Evolutionary conservation across 257 asterid genomes (phyloP).

Genomic region (Asclepias syriaca): DNA sequence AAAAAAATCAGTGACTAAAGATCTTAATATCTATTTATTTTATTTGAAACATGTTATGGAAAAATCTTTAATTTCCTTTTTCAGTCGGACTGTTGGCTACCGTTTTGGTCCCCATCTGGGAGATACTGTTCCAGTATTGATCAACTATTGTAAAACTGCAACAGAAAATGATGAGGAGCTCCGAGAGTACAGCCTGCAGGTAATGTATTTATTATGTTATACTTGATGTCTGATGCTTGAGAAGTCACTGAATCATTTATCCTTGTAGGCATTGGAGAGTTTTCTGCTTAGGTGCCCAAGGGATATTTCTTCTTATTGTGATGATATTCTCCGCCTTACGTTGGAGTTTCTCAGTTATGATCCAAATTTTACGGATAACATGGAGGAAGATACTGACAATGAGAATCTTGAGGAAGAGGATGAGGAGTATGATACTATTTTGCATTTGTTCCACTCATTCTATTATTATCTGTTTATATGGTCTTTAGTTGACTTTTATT

Average conservation of each 20-base stretch:
- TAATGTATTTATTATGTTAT: slow-evolving; percentile 18
- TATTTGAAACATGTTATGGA: background rate
- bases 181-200: slow-evolving; percentile 98
- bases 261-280: slow-evolving; percentile 85
- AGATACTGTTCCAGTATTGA: slow-evolving; percentile 82
- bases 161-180: slow-evolving; percentile 99
- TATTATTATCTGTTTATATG: slow-evolving; percentile 4
- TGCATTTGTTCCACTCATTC: slow-evolving; percentile 17
- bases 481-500: slow-evolving; percentile 26
- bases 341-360: slow-evolving; percentile 91
- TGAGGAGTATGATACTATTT: slow-evolving; percentile 67
- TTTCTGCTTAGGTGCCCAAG: slow-evolving; percentile 90
- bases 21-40: background rate
- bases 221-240: slow-evolving; percentile 2
- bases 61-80: slow-evolving; percentile 17
- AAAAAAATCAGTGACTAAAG: no score
- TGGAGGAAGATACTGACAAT: slow-evolving; percentile 96
- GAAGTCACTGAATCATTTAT: slow-evolving; percentile 9
- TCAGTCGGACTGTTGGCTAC: slow-evolving; percentile 97
- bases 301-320: slow-evolving; percentile 82
- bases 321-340: slow-evolving; percentile 71
- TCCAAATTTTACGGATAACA: slow-evolving; percentile 95
- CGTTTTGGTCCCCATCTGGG: slow-evolving; percentile 99
- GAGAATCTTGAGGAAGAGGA: slow-evolving; percentile 89
- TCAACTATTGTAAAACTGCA: slow-evolving; percentile 83